Conservation (phyloP, 2,329 filamentous ascomycete genomes). For the Aspergillus sp. region DNA sequence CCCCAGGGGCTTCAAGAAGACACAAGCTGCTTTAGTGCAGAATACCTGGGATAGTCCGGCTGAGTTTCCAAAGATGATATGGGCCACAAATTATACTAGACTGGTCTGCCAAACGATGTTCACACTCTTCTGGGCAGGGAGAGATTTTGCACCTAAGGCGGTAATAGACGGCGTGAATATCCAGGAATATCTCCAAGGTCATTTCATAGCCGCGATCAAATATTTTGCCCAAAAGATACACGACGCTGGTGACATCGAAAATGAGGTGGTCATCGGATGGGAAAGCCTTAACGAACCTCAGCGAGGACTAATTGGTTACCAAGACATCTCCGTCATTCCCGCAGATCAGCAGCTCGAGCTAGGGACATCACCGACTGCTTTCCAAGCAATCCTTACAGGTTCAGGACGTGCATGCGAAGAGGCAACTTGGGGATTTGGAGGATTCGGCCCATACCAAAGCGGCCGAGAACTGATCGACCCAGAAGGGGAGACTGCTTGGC, state of each 20-base stretch:
- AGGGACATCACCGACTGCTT: conserved; percentile 89
- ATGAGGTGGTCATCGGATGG: conserved; percentile 90
- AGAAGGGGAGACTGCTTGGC: conserved; percentile 81
- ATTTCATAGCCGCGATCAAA: conserved; percentile 78
- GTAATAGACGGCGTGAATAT: conserved; percentile 95
- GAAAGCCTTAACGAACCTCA: conserved; percentile 97
- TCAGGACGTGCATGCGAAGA: conserved; percentile 89
- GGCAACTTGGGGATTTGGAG: conserved; percentile 90
- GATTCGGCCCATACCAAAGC: conserved; percentile 87
- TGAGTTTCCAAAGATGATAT: conserved; percentile 97
- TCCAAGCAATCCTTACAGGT: conserved; percentile 91
- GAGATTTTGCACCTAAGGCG: conserved; percentile 92
- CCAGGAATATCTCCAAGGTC: conserved; percentile 88
- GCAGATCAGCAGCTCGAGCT: conserved; percentile 89
- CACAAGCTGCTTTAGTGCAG: conserved; percentile 90
- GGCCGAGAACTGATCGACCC: conserved; percentile 84
- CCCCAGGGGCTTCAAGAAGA: conserved; percentile 80
- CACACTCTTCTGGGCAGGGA: conserved; percentile 89
- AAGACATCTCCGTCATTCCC: conserved; percentile 80
- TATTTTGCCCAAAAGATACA: conserved; percentile 84
- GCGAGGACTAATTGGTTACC: conserved; percentile 80
- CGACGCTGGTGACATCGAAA: conserved; percentile 85
- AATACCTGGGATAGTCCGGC: conserved; percentile 88
- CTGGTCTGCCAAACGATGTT: conserved; percentile 89
- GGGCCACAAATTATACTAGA: conserved; percentile 95